Percentiles rank a stretch among this genome's conserved stretches.
phyloP scores from a whole-genome alignment of 352 stramenopile genomes.

The Lagenidium sp. region DNA sequence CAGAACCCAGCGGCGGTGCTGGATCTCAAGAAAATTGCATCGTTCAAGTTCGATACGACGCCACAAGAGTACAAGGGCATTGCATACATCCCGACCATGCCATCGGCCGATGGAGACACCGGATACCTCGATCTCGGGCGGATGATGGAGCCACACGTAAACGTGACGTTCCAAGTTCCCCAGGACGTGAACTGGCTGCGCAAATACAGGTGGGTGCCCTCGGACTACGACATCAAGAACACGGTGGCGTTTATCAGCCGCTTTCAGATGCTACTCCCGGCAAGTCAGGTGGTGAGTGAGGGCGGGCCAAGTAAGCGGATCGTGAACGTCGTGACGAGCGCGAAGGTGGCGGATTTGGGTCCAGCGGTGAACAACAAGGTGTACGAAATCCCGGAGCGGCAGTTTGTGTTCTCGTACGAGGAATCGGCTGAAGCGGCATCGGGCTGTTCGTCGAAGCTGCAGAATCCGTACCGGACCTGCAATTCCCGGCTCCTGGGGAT shows the following conservation, averaged over 20 bases:
- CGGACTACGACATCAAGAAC: slow-evolving; percentile 5
- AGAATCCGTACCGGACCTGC: slow-evolving; percentile 4
- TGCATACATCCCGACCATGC: slow-evolving; percentile 7
- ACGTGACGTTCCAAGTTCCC: slow-evolving; percentile 6
- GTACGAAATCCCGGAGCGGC: slow-evolving; percentile 6
- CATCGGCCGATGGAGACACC: neutral
- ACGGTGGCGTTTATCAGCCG: slow-evolving; percentile 3
- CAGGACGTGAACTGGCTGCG: slow-evolving; percentile 3
- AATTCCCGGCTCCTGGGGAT: neutral
- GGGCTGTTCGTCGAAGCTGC: neutral
- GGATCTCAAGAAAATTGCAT: slow-evolving; percentile 3
- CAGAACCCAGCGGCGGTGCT: slow-evolving; percentile 1
- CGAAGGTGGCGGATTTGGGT: slow-evolving; percentile 3
- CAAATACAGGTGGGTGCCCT: slow-evolving; percentile 5
- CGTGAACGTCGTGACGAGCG: slow-evolving; percentile 2
- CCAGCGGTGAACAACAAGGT: slow-evolving; percentile 9
- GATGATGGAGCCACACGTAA: slow-evolving; percentile 1
- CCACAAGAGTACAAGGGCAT: slow-evolving; percentile 4
- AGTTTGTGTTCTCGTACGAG: slow-evolving; percentile 4
- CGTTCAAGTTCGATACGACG: slow-evolving; percentile 2
- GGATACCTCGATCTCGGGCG: slow-evolving; percentile 1
- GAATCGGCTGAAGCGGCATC: neutral
- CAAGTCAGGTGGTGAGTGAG: neutral
- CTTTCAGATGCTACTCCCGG: slow-evolving; percentile 5
- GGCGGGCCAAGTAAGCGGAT: neutral